phyloP scores from a whole-genome alignment of 2,329 filamentous ascomycete species.

The Coniochaeta sp. region DNA sequence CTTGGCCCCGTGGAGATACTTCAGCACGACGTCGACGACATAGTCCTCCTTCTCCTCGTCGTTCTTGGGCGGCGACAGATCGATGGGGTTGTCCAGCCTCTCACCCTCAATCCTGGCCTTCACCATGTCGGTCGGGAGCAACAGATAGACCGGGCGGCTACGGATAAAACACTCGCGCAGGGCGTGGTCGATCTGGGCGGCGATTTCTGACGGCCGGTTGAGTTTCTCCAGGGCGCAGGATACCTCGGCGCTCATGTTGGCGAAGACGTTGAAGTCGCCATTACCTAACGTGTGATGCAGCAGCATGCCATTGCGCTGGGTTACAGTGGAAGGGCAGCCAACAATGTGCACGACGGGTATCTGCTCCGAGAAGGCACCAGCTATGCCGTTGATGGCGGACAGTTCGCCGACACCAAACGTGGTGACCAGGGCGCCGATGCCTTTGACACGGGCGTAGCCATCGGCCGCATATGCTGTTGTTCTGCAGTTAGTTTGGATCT shows the following conservation, averaged over 20 bases:
- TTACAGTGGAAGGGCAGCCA: slow-evolving; percentile 40
- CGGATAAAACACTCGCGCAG: slow-evolving; percentile 67
- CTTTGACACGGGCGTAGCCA: slow-evolving; percentile 68
- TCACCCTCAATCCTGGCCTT: slow-evolving; percentile 68
- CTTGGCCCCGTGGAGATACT: slow-evolving; percentile 65
- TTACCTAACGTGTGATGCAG: slow-evolving; percentile 67
- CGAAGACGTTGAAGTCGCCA: slow-evolving; percentile 77
- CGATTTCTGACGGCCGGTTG: slow-evolving; percentile 61
- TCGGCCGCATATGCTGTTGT: slow-evolving; percentile 72
- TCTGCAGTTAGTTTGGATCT: not conserved
- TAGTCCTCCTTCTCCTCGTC: slow-evolving; percentile 69
- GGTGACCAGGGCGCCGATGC: slow-evolving; percentile 63
- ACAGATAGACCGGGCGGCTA: slow-evolving; percentile 76
- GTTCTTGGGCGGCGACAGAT: slow-evolving; percentile 58
- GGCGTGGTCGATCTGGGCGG: slow-evolving; percentile 69
- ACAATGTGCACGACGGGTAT: slow-evolving; percentile 67
- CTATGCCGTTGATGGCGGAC: slow-evolving; percentile 67
- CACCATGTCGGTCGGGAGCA: slow-evolving; percentile 75
- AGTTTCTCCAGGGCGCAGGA: slow-evolving; percentile 67
- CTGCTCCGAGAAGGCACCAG: slow-evolving; percentile 67
- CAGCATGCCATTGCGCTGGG: slow-evolving; percentile 40
- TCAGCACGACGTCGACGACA: slow-evolving; percentile 72
- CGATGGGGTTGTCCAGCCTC: slow-evolving; percentile 62
- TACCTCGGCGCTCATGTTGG: slow-evolving; percentile 67
- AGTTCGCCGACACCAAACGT: slow-evolving; percentile 71